A percentile compares a stretch with the other conserved stretches of the same genome.
Conservation (phyloP, 495 filamentous ascomycete species). For the Penicillium salamii region DNA sequence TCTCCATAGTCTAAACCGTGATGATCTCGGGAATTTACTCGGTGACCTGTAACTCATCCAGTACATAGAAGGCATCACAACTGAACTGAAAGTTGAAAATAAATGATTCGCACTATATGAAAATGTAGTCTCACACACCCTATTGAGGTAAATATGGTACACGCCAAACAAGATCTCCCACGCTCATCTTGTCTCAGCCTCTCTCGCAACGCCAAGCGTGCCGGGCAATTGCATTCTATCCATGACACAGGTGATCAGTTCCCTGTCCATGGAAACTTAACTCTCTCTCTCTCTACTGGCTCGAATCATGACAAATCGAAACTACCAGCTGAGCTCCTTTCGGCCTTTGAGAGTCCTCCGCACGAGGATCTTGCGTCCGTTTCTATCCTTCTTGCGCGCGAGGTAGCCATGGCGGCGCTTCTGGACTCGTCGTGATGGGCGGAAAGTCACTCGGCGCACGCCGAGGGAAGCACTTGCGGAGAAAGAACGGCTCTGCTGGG, state of each 20-base stretch:
- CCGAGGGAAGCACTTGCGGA: slow-evolving; percentile 45
- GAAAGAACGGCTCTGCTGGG: slow-evolving; percentile 37
- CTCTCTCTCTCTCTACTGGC: too few species aligned
- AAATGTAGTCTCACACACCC: slow-evolving; percentile 11
- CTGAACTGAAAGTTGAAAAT: slow-evolving; percentile 7
- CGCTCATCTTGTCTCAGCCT: slow-evolving; percentile 1
- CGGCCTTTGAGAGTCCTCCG: slow-evolving; percentile 59
- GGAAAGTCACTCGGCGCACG: slow-evolving; percentile 59
- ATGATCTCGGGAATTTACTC: slow-evolving; percentile 3
- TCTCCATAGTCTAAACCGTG: not conserved
- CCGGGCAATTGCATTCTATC: not conserved
- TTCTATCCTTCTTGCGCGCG: slow-evolving; percentile 52
- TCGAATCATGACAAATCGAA: not conserved
- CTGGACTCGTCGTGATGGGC: slow-evolving; percentile 65
- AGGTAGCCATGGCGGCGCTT: slow-evolving; percentile 72
- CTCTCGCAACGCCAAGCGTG: not conserved
- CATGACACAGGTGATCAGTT: too few species aligned
- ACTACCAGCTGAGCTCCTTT: slow-evolving; percentile 57
- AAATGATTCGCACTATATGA: slow-evolving; percentile 7
- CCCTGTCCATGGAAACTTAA: too few species aligned
- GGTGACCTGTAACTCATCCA: not conserved
- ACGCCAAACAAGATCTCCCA: slow-evolving; percentile 11
- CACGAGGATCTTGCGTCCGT: slow-evolving; percentile 54
- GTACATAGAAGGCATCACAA: not conserved
- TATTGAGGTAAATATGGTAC: slow-evolving; percentile 22